Base-by-base conservation (phyloP, 768 basidiomycete genomes). In the Tylopilus cervinicoccineus region DNA sequence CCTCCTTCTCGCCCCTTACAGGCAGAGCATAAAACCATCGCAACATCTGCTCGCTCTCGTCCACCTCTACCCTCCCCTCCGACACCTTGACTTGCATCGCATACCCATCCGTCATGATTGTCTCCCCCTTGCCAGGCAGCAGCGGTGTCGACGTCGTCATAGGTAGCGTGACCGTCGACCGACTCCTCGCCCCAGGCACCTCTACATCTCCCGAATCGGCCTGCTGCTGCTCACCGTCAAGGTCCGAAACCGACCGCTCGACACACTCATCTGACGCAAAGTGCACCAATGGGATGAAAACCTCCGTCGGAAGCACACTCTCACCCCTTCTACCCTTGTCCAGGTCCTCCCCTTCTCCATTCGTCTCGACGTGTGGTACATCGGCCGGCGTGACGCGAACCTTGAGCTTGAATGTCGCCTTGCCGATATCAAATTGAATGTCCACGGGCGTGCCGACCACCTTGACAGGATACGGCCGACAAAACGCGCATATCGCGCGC, bases 211-310 rank as follows among this genome's bases (percentile, higher is more conserved):
- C 53, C 14, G 10, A 20, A 4, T 36, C 19, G 19, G 10, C 19
- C 34, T 4, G 19, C 19, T 4, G 19, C 19, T 47, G 38, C 37
- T 42, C 51, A 9, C 32, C 37, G 23, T 29, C 51, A 37, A 44
- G 31, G 1, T 17, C 31, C 4, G 29, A 56, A 4, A 53, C 27
- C 0, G 65, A 51, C 29, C 58, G 55, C 19, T 62, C 55, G 26
- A 68, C 61, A 31, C 62, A 61, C 38, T 17, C 48, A 19, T 72
- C 68, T 51, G 76, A 74, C 4, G 86, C 89, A 63, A 83, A 99
- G 64, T 99, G 96, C 17, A 95, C 84, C 41, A 92, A 74, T 5
- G 96, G 96, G 1, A 98, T 65, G 64, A 79, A 99, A 19, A 98
- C 83, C 74, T 96, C 96, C 17, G 93, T 97, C n/a, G 83, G 76